Evolutionary conservation across 176 grass and related monocot species (phyloP).

Genomic region (Dactylis glomerata): DNA sequence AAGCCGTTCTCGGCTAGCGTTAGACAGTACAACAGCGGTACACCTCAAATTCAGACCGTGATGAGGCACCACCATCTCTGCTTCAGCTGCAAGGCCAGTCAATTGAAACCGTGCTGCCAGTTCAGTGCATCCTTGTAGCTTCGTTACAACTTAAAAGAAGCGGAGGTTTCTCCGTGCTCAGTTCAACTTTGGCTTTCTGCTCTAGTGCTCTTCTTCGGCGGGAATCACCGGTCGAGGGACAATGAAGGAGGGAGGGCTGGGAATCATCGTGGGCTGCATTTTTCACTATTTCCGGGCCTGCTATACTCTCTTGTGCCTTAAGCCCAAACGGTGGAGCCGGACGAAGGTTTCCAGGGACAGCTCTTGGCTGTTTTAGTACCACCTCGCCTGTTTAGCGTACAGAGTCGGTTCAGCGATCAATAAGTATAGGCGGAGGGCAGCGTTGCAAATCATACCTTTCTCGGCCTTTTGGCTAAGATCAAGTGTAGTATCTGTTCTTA

Average conservation of each 20-base stretch:
- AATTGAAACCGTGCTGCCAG: not conserved
- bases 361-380: too few species aligned
- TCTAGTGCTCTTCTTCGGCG: not conserved
- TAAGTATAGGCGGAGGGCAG: too few species aligned
- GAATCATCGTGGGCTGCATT: not conserved
- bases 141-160: not conserved
- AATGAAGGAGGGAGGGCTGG: not conserved
- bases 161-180: not conserved
- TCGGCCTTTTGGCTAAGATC: conserved; percentile 83
- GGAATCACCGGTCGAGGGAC: too few species aligned
- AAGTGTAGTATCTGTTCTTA: conserved; percentile 93
- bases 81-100: not conserved
- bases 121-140: not conserved
- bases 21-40: too few species aligned
- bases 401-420: too few species aligned
- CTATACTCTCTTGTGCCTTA: too few species aligned
- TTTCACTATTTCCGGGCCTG: too few species aligned
- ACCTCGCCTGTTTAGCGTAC: too few species aligned
- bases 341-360: too few species aligned
- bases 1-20: too few species aligned
- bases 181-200: not conserved
- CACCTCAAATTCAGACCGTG: not conserved
- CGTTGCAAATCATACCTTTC: conserved; percentile 64
- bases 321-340: too few species aligned
- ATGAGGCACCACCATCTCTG: not conserved